These are phyloP conservation scores for Deinandra increscens DNA, from an alignment of 129 eudicot genomes.

Conservation along the genomic window DNA sequence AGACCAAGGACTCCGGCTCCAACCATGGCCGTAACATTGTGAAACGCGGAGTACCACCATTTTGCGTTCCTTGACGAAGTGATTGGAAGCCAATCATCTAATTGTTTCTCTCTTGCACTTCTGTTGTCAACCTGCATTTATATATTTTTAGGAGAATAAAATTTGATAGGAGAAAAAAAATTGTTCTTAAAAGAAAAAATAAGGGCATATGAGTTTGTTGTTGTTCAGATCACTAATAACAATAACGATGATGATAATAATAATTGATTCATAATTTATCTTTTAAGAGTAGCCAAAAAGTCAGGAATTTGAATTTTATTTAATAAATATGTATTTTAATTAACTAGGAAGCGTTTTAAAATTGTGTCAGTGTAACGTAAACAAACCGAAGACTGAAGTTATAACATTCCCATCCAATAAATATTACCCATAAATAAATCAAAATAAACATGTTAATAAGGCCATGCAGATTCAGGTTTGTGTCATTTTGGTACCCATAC, in stretches of 20 bases:
- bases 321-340: too few species aligned
- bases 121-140: constrained; percentile 42
- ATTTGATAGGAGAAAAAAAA: too few species aligned
- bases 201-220: too few species aligned
- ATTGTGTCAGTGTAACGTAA: not conserved
- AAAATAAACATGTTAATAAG: not conserved
- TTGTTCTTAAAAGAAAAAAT: too few species aligned
- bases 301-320: too few species aligned
- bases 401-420: not conserved
- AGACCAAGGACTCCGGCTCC: constrained; percentile 68
- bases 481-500: not conserved
- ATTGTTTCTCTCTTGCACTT: constrained; percentile 35
- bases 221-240: too few species aligned
- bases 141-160: too few species aligned
- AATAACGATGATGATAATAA: not conserved
- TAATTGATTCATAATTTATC: too few species aligned
- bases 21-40: constrained; percentile 68
- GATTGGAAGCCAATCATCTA: constrained; percentile 57
- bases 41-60: constrained; percentile 67
- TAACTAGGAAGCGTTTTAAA: too few species aligned
- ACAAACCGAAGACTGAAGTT: not conserved
- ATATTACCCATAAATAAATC: too few species aligned
- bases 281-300: too few species aligned
- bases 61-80: constrained; percentile 57
- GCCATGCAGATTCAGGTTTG: constrained; percentile 4